Conservation (phyloP, 2,329 filamentous ascomycete genomes). For the Arachnomyces sp. region DNA sequence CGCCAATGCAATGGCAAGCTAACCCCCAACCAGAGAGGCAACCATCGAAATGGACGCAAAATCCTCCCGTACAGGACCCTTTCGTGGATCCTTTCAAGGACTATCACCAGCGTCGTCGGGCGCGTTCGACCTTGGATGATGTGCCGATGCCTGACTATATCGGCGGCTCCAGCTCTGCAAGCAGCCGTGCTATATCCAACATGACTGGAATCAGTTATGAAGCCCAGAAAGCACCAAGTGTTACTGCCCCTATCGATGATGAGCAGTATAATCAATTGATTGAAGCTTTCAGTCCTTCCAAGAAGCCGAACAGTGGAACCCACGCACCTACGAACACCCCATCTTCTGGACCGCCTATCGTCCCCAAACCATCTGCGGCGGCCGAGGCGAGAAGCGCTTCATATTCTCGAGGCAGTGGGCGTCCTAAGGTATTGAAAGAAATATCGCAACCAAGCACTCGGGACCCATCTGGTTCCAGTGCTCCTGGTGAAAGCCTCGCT, state of each 20-base stretch:
- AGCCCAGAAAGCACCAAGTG: slow-evolving; percentile 34
- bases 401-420: slow-evolving; percentile 16
- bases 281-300: slow-evolving; percentile 30
- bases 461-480: slow-evolving; percentile 25
- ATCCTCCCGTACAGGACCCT: slow-evolving; percentile 31
- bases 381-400: slow-evolving; percentile 22
- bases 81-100: slow-evolving; percentile 33
- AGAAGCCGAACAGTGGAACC: slow-evolving; percentile 21
- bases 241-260: slow-evolving; percentile 26
- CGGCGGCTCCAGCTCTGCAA: slow-evolving; percentile 28
- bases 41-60: slow-evolving; percentile 15
- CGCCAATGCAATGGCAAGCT: slow-evolving; percentile 19
- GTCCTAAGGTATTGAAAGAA: slow-evolving; percentile 20
- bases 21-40: slow-evolving; percentile 15
- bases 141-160: slow-evolving; percentile 44
- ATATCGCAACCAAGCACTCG: slow-evolving; percentile 23
- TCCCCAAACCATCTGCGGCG: slow-evolving; percentile 21
- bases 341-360: slow-evolving; percentile 15
- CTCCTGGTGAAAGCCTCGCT: slow-evolving; percentile 11
- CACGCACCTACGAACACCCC: slow-evolving; percentile 26
- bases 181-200: slow-evolving; percentile 34
- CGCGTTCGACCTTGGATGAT: slow-evolving; percentile 36
- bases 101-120: slow-evolving; percentile 20
- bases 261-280: slow-evolving; percentile 32
- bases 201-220: slow-evolving; percentile 35